phyloP scores from a whole-genome alignment of 805 yeast species.

The Spathaspora hagerdaliae region DNA sequence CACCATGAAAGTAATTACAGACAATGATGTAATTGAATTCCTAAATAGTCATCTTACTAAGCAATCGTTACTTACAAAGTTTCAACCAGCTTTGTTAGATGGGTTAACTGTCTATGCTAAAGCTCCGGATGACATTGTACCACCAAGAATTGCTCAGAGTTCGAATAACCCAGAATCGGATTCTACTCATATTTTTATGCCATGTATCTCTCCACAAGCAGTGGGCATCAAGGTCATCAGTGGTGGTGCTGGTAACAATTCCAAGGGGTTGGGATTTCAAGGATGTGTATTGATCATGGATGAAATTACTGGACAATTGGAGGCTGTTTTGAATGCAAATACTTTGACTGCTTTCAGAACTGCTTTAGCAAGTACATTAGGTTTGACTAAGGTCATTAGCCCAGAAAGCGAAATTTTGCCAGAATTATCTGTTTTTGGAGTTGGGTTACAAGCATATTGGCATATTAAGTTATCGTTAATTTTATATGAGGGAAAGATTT shows the following conservation, averaged over 20 bases:
- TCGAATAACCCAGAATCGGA: conserved; percentile 30
- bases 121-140: conserved; percentile 43
- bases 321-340: conserved; percentile 54
- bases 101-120: conserved; percentile 40
- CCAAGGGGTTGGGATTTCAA: conserved; percentile 46
- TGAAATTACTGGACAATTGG: conserved; percentile 45
- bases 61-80: conserved; percentile 20
- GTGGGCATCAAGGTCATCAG: conserved; percentile 61
- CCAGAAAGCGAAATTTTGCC: conserved; percentile 20
- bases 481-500: conserved; percentile 34
- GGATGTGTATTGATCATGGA: conserved; percentile 54
- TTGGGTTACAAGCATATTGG: conserved; percentile 66
- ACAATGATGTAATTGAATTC: conserved; percentile 23
- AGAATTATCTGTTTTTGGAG: conserved; percentile 47
- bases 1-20: conserved; percentile 26
- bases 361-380: conserved; percentile 52
- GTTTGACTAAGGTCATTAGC: conserved; percentile 31
- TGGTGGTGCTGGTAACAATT: conserved; percentile 40
- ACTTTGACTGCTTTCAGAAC: conserved; percentile 65
- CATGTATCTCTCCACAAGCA: conserved; percentile 47
- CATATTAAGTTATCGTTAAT: conserved; percentile 44
- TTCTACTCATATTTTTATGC: conserved; percentile 59
- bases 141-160: conserved; percentile 48
- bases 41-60: conserved; percentile 23
- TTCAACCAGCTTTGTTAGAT: conserved; percentile 31